Evolutionary conservation across 2,329 filamentous ascomycete species (phyloP), one percentile per base, ranked within the genome.

Genomic region (Phialocephala subalpina): DNA sequence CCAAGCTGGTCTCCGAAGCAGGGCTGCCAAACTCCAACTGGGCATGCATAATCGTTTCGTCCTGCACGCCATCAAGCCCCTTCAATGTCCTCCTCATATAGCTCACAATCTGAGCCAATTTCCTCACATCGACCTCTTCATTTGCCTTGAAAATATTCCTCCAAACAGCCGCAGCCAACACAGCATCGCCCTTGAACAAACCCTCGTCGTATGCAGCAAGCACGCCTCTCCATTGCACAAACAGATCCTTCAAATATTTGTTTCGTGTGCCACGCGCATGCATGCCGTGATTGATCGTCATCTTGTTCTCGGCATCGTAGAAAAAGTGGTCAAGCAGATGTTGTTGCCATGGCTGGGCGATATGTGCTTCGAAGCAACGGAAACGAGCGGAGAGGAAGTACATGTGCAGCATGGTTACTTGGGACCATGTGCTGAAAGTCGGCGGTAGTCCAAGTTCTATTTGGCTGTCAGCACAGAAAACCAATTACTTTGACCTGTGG

Each of bases 261-360:
- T 90, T 87, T 45, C 89, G 84, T 70, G 89, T 81, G 33, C 82
- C 82, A 62, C 84, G 82, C 66, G 87, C 87, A 35, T 81, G 80
- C 79, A 90, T 84, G 71, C 90, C 90, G 83, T 97, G 95, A 77
- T 90, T 87, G 68, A 92, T 83, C 68, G 92, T 91, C 87, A 97
- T 95, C 75, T 89, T 87, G 78, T 92, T 90, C 82, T 97, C 93
- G 74, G 92, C 92, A 74, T 92, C 90, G 82, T 92, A 93, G 83
- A 95, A 98, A 84, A 97, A 97, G 79, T 98, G 94, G 81, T 99
- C 94, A 56, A 96, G 88, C 69, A 99, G 85, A 81, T 97, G 92
- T 75, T 94, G 92, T 78, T 97, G 93, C 89, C 94, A 97, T 64
- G 88, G 86, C 67, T 87, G 85, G 72, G 87, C 84, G 25, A 90